Evolutionary conservation across 2,329 filamentous ascomycete genomes (phyloP).

Genomic region (Stagonosporopsis cucurbitacearum): DNA sequence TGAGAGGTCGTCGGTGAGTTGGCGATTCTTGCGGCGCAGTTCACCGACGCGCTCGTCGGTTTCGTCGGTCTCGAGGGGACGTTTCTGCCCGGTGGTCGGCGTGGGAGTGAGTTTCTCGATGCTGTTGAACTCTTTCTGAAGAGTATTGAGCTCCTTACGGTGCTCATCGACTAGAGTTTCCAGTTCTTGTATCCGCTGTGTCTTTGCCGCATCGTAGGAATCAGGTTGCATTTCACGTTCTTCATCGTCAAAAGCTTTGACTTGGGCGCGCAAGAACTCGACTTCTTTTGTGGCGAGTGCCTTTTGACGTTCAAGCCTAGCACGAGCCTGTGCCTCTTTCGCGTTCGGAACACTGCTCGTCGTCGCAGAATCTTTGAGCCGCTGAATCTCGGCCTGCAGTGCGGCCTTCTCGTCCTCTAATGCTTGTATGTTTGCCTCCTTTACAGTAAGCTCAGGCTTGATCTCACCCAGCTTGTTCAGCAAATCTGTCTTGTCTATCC

Average conservation of each 20-base stretch:
- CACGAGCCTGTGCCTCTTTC: slow-evolving; percentile 70
- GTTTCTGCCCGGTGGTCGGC: slow-evolving; percentile 63
- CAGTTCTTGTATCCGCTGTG: slow-evolving; percentile 77
- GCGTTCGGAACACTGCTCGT: slow-evolving; percentile 46
- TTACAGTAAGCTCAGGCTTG: slow-evolving; percentile 78
- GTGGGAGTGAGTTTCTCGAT: slow-evolving; percentile 61
- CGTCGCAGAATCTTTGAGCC: slow-evolving; percentile 60
- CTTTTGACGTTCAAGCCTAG: slow-evolving; percentile 84
- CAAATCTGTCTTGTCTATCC: slow-evolving; percentile 79
- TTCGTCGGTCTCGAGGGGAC: slow-evolving; percentile 63
- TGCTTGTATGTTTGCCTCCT: slow-evolving; percentile 74
- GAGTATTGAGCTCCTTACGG: slow-evolving; percentile 75
- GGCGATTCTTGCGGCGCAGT: slow-evolving; percentile 84
- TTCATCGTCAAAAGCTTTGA: slow-evolving; percentile 85
- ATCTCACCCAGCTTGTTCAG: slow-evolving; percentile 79
- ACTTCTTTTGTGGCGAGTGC: slow-evolving; percentile 88
- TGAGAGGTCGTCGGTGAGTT: slow-evolving; percentile 78
- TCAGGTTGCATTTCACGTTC: slow-evolving; percentile 85
- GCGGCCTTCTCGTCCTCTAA: slow-evolving; percentile 73
- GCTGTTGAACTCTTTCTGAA: slow-evolving; percentile 76
- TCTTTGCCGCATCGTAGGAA: slow-evolving; percentile 76
- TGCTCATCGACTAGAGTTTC: slow-evolving; percentile 89
- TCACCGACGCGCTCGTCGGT: slow-evolving; percentile 78
- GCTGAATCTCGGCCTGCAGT: slow-evolving; percentile 73
- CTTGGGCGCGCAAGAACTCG: slow-evolving; percentile 89